Evolutionary conservation across 257 asterid species (phyloP).

Genomic region (Oldenlandia corymbosa): DNA sequence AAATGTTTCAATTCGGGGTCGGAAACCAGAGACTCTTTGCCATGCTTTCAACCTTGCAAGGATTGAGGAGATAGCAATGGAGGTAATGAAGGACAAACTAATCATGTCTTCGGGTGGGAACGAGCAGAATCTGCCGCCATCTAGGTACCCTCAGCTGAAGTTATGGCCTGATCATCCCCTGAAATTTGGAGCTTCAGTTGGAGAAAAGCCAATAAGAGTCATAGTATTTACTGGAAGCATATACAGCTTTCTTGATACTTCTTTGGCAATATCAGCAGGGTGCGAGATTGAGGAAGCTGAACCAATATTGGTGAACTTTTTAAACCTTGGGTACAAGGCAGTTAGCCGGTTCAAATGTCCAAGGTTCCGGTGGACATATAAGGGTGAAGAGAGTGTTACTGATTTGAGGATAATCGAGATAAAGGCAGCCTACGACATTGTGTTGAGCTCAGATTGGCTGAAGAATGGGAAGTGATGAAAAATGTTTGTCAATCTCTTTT

Average conservation of each 20-base stretch:
- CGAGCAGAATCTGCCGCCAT: not conserved
- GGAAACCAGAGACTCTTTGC: not conserved
- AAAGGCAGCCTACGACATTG: too few relatives aligned
- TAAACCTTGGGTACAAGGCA: too few relatives aligned
- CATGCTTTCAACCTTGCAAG: slow-evolving; percentile 7
- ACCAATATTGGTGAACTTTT: too few relatives aligned
- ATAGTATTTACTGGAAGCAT: not conserved
- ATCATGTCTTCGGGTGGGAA: not conserved
- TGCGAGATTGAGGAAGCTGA: too few relatives aligned
- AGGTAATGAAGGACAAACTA: not conserved
- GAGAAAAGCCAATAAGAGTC: not conserved
- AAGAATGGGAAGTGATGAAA: too few relatives aligned
- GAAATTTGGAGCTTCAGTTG: not conserved
- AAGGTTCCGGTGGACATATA: too few relatives aligned
- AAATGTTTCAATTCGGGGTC: not conserved
- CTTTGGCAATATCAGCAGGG: not conserved
- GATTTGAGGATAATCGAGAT: too few relatives aligned
- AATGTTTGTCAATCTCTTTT: too few relatives aligned
- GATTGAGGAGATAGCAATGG: not conserved
- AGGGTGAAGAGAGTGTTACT: too few relatives aligned
- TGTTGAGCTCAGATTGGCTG: too few relatives aligned
- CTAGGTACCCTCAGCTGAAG: not conserved
- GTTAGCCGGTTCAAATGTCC: too few relatives aligned
- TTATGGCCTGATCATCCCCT: too few relatives aligned
- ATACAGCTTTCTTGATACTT: slow-evolving; percentile 1